Conservation (phyloP, 106 monocot genomes). For the Hemerocallis citrina region DNA sequence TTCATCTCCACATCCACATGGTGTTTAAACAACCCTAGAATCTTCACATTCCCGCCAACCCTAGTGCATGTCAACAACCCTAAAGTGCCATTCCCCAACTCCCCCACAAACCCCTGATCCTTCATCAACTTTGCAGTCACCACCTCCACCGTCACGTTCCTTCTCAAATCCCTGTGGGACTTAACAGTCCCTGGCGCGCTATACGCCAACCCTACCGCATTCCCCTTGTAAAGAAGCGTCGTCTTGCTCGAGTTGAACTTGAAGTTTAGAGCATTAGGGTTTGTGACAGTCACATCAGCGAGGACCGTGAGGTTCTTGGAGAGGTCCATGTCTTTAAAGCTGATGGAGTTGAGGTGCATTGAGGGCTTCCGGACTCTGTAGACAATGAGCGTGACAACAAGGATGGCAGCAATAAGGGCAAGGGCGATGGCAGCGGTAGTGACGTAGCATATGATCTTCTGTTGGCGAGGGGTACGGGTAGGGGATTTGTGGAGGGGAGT, state of each 20-base stretch:
- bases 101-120: conserved; percentile 11
- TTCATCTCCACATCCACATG: conserved; percentile 52
- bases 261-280: conserved; percentile 32
- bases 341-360: conserved; percentile 39
- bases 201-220: conserved; percentile 12
- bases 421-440: background rate
- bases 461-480: no score
- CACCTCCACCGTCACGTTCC: conserved; percentile 28
- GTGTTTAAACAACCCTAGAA: conserved; percentile 33
- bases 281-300: conserved; percentile 34
- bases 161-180: conserved; percentile 14
- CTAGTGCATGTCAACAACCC: conserved; percentile 30
- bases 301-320: conserved; percentile 12
- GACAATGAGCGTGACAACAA: conserved; percentile 23
- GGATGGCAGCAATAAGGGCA: conserved; percentile 5
- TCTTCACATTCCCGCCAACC: conserved; percentile 49
- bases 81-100: conserved; percentile 15
- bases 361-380: conserved; percentile 35
- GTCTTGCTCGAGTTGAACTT: conserved; percentile 25
- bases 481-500: no score
- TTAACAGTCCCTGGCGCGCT: conserved; percentile 22
- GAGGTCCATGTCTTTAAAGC: conserved; percentile 5
- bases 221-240: conserved; percentile 23
- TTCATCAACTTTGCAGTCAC: conserved; percentile 6
- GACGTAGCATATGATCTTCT: no score